Conservation (phyloP, 768 basidiomycete genomes). For the Kwoniella sp. region DNA sequence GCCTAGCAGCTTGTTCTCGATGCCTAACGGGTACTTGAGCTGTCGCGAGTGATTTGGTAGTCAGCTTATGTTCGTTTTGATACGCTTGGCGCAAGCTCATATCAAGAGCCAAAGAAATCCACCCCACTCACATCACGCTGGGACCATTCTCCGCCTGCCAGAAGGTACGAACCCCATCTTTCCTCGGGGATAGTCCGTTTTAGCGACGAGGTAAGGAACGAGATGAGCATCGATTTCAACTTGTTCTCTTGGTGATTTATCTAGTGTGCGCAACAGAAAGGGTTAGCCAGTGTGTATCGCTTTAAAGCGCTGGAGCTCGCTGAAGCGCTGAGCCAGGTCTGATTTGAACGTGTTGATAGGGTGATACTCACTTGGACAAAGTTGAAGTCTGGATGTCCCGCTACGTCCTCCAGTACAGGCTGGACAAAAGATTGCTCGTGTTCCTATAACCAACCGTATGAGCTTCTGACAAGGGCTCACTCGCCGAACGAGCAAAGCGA, state of each 20-base stretch:
- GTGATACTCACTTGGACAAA: slow-evolving; percentile 48
- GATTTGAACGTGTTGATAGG: too few relatives aligned
- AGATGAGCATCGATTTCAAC: slow-evolving; percentile 85
- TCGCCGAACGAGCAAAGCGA: too few relatives aligned
- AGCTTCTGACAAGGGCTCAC: too few relatives aligned
- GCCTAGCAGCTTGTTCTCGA: slow-evolving; percentile 86
- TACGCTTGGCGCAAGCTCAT: too few relatives aligned
- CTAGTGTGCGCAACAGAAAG: slow-evolving; percentile 38
- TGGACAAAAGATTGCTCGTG: slow-evolving; percentile 72
- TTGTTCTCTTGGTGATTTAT: slow-evolving; percentile 94
- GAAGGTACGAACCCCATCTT: slow-evolving; percentile 56
- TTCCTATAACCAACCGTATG: slow-evolving; percentile 67
- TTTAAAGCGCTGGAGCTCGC: too few relatives aligned
- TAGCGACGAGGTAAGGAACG: slow-evolving; percentile 76
- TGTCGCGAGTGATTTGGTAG: slow-evolving; percentile 9
- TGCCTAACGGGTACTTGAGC: slow-evolving; percentile 66
- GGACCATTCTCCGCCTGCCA: slow-evolving; percentile 53
- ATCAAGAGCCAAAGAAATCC: too few relatives aligned
- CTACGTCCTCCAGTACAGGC: slow-evolving; percentile 47
- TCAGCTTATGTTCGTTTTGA: too few relatives aligned
- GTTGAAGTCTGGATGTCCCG: slow-evolving; percentile 43
- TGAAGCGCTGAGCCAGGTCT: too few relatives aligned
- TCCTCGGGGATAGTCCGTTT: slow-evolving; percentile 67
- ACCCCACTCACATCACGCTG: slow-evolving; percentile 47
- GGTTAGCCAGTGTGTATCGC: background rate